Conservation (phyloP, 2,329 filamentous ascomycete species). For the Ophiobolus disseminans region DNA sequence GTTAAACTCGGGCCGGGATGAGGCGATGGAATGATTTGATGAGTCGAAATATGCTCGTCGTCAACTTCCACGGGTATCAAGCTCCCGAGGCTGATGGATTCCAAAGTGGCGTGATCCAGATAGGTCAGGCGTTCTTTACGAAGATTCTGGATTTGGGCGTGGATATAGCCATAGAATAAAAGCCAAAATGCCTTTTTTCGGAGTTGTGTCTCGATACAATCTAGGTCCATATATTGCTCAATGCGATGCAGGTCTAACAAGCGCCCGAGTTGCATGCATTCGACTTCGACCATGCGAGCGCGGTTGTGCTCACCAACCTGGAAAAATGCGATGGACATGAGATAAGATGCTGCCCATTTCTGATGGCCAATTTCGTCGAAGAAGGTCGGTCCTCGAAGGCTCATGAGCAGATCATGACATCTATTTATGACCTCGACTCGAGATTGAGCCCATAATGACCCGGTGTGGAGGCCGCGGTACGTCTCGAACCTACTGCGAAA, state of each 20-base stretch:
- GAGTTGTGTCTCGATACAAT: slow-evolving; percentile 11
- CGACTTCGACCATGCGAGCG: slow-evolving; percentile 15
- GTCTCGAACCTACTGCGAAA: background rate
- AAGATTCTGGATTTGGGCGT: slow-evolving; percentile 8
- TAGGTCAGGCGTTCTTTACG: slow-evolving; percentile 11
- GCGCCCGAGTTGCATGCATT: slow-evolving; percentile 7
- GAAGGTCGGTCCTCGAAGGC: slow-evolving; percentile 3
- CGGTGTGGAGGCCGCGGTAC: background rate
- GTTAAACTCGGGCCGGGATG: background rate
- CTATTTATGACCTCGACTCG: background rate
- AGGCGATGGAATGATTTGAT: background rate
- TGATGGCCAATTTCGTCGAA: slow-evolving; percentile 8
- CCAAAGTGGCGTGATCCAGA: slow-evolving; percentile 4
- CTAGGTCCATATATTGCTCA: slow-evolving; percentile 1
- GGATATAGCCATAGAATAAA: slow-evolving; percentile 8
- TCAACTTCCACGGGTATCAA: slow-evolving; percentile 8
- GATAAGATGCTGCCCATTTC: slow-evolving; percentile 13
- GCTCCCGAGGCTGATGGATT: slow-evolving; percentile 1
- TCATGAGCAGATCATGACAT: background rate
- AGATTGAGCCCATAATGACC: background rate
- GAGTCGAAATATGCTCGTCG: background rate
- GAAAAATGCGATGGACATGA: slow-evolving; percentile 13
- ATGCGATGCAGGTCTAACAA: slow-evolving; percentile 8
- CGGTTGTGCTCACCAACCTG: slow-evolving; percentile 13
- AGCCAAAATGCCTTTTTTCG: slow-evolving; percentile 11